Percentiles rank a stretch among this genome's conserved stretches.
Evolutionary conservation across 2,329 filamentous ascomycete genomes (phyloP).

Genomic region (Ophiosphaerella korrae): DNA sequence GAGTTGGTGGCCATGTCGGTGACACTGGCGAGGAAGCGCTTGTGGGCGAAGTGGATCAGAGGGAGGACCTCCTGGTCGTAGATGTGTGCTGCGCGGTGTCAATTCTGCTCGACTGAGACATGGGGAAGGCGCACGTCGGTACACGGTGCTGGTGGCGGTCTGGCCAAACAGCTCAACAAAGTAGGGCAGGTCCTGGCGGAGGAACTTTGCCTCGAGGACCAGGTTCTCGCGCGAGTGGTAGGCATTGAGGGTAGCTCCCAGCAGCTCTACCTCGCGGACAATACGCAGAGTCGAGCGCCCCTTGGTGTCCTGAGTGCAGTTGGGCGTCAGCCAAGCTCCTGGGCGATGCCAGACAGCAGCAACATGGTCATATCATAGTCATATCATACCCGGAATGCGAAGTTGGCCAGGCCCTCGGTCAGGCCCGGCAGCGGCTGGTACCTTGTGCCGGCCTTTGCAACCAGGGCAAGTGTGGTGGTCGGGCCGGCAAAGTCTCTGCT

Average conservation of each 20-base stretch:
- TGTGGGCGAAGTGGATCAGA: constrained; percentile 77
- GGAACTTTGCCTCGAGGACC: constrained; percentile 91
- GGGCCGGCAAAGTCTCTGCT: constrained; percentile 87
- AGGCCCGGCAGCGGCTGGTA: constrained; percentile 90
- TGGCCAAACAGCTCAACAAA: constrained; percentile 95
- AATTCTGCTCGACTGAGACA: constrained; percentile 5
- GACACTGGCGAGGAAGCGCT: constrained; percentile 66
- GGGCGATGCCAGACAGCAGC: background rate
- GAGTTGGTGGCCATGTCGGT: constrained; percentile 80
- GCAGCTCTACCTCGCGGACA: constrained; percentile 90
- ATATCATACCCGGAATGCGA: constrained; percentile 86
- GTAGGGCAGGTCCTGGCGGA: constrained; percentile 94
- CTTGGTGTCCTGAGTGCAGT: constrained; percentile 72
- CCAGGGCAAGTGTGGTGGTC: constrained; percentile 87
- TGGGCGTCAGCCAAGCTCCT: constrained; percentile 30
- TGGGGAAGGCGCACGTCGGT: constrained; percentile 60
- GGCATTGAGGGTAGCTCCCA: constrained; percentile 85
- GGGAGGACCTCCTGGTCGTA: constrained; percentile 85
- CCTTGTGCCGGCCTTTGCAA: constrained; percentile 92
- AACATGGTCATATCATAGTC: no score
- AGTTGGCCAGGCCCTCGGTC: constrained; percentile 88
- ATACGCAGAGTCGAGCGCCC: constrained; percentile 91
- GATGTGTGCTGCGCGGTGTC: constrained; percentile 70
- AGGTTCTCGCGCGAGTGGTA: constrained; percentile 94
- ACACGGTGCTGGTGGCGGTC: constrained; percentile 87